Evolutionary conservation across 331 rosid genomes (phyloP), one percentile per base, ranked within the genome.

Genomic region (Acacia pycnantha): DNA sequence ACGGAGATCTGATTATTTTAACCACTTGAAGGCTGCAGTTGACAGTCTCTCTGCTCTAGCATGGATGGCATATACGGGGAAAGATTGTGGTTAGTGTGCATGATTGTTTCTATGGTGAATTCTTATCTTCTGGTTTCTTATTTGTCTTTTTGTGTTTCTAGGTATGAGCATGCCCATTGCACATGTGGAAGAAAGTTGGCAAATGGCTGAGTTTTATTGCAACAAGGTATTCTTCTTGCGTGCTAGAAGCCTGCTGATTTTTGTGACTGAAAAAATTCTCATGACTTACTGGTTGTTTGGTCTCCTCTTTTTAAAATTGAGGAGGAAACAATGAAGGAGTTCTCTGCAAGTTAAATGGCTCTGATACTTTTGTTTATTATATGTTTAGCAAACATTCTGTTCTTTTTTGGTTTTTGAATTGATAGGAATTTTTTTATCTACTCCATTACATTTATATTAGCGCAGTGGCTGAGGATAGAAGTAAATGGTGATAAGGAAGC

Each of bases 81-180:
- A 93, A 88, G 99, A 88, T 26, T 93, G 98, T 79, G 99, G 99
- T 95, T 83, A 84, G 88, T 76, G 78, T 77, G 21, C n/a, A 14
- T 81, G 56, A 75, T 46, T 81, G 68, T 62, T 74, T 77, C 37
- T 82, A 11, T 31, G 76, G 74, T 78, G 65, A 51, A 29, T 76
- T 78, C 76, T 35, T 76, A 19, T 48, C 74, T 81, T 59, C 67
- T 50, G 48, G 76, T 58, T 72, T 59, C 84, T 83, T 79, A 70
- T 84, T 81, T 61, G 41, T 58, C 65, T 48, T 82, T 26, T 54
- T 15, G 71, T 69, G 53, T 83, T 78, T 84, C 65, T 83, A 95
- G 99, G 99, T 85, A 91, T 95, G 98, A 92, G 99, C 85, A 89
- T 95, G 99, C 99, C 99, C 71, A 91, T 89, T 61, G 93, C 99